Evolutionary conservation across 345 rosid genomes (phyloP).

Genomic region (Gossypium rotundifolium): DNA sequence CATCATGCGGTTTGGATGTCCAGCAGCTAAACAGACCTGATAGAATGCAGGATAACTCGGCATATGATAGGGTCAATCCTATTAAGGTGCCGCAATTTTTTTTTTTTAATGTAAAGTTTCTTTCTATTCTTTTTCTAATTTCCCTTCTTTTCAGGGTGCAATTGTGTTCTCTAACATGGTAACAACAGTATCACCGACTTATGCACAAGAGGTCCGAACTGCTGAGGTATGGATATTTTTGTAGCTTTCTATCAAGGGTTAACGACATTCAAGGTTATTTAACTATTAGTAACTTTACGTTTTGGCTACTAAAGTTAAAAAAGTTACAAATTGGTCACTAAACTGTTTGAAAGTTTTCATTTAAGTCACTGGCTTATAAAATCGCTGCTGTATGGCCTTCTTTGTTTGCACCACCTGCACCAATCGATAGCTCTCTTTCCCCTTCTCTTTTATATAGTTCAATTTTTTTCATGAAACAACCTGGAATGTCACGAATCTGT

Average conservation of each 20-base stretch:
- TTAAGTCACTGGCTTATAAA: too few species aligned
- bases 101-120: not conserved
- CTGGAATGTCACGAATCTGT: too few species aligned
- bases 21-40: constrained; percentile 87
- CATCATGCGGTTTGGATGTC: constrained; percentile 92
- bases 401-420: too few species aligned
- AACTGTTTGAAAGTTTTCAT: too few species aligned
- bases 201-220: constrained; percentile 89
- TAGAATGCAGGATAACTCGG: constrained; percentile 88
- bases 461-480: too few species aligned
- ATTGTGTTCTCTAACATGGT: constrained; percentile 91
- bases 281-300: too few species aligned
- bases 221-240: constrained; percentile 57
- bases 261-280: too few species aligned
- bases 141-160: constrained; percentile 63
- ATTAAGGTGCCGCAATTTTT: constrained; percentile 50
- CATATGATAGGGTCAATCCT: constrained; percentile 77
- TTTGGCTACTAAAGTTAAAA: too few species aligned
- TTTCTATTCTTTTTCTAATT: constrained; percentile 1
- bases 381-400: too few species aligned
- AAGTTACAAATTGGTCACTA: too few species aligned
- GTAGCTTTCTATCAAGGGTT: not conserved
- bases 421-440: too few species aligned
- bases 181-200: constrained; percentile 95
- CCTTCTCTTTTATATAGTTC: too few species aligned